Base-by-base conservation (phyloP, 1,284 basidiomycete genomes). In the Marasmius tenuissimus region DNA sequence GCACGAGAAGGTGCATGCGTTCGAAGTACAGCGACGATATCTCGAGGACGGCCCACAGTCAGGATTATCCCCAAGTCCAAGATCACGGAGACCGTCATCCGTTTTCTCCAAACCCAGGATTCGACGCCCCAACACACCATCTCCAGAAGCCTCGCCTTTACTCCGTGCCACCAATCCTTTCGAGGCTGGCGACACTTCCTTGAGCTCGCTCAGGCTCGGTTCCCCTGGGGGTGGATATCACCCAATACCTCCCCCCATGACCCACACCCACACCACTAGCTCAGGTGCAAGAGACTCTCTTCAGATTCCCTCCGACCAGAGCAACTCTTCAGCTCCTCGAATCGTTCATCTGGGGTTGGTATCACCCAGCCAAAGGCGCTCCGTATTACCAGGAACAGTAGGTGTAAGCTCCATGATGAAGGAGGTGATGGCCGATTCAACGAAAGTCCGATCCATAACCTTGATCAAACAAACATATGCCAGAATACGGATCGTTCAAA, bases 331-430 rank as follows among this genome's bases (percentile, higher is more conserved):
- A 5, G 78, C 76, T 2, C 83, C 82, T 5, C 80, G 77, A 61
- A 89, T 89, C 62, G 77, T 87, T 1, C 87, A 89, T 69, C 78
- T 89, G 5, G 87, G 88, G 0, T 85, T 86, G 0, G 76, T 83
- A 3, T 78, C 71, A n/a, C 51, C 51, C 50, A 71, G 71, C 47
- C 62, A 78, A 40, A 74, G 71, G 10, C 71, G 75, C 8, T 75
- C 78, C 0, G 69, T 73, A 16, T 76, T 75, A n/a, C 72, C 73
- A 33, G 72, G 72, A 37, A 75, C 74, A 16, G 70, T 20, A 71
- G 68, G 42, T 6, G 42, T 4, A 14, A 14, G 20, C 14, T 7
- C 12, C 4, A 16, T 45, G 42, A 45, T n/a, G 66, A 62, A 33
- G 61, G 64, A 57, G 57, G 68, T 63, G 2, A 68, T 75, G 62